Conservation (phyloP, 176 grass and related monocot genomes). For the Bromus sterilis region DNA sequence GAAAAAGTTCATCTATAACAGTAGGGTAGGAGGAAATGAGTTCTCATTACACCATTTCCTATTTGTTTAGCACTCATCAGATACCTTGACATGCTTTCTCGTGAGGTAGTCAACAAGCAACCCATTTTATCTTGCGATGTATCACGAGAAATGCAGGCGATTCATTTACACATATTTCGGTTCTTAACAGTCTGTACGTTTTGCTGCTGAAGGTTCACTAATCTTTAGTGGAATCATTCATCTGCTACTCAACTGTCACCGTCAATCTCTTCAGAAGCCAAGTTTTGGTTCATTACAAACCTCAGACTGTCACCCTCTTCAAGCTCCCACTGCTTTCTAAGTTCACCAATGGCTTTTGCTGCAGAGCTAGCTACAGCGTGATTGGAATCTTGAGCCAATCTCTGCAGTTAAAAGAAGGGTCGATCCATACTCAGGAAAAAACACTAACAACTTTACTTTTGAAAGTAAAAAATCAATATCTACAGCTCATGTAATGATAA, state of each 20-base stretch:
- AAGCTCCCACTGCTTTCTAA: constrained; percentile 87
- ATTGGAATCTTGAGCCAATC: constrained; percentile 86
- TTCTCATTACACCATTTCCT: neutral
- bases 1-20: neutral
- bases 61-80: neutral
- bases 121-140: neutral
- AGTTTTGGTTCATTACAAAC: constrained; percentile 67
- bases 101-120: neutral
- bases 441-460: neutral
- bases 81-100: neutral
- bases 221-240: neutral
- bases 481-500: neutral
- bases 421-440: neutral
- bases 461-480: neutral
- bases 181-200: neutral
- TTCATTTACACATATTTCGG: neutral
- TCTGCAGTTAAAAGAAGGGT: constrained; percentile 34
- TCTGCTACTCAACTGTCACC: constrained; percentile 19
- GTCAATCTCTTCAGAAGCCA: constrained; percentile 5
- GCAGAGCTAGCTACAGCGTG: constrained; percentile 65
- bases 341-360: constrained; percentile 73
- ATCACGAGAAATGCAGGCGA: neutral
- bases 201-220: neutral
- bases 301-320: constrained; percentile 92
- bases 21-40: neutral